Evolutionary conservation across 78 protist species (phyloP).

Genomic region (Planoprotostelium fungivorum): DNA sequence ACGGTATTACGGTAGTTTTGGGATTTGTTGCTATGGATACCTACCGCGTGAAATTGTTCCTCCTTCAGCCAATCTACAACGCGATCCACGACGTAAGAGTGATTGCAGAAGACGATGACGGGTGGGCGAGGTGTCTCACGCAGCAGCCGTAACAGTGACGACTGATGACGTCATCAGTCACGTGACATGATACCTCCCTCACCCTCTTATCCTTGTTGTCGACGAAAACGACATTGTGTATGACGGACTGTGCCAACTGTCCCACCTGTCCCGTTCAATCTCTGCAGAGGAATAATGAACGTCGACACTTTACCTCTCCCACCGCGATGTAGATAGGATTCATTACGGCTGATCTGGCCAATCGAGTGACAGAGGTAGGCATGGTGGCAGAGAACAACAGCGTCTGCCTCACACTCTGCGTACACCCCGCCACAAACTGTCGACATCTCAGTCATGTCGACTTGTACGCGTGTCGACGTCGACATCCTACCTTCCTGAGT

Average conservation of each 20-base stretch:
- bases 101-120: not conserved
- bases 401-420: not conserved
- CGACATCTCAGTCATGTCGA: not conserved
- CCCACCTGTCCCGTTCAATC: too few relatives aligned
- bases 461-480: too few relatives aligned
- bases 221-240: not conserved
- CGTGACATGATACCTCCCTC: not conserved
- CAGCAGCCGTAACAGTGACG: not conserved
- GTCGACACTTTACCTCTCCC: not conserved
- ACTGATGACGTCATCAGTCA: not conserved
- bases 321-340: not conserved
- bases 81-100: not conserved
- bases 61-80: not conserved
- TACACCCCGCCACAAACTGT: not conserved
- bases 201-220: not conserved
- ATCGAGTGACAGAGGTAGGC: not conserved
- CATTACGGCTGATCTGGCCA: not conserved
- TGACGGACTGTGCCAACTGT: not conserved
- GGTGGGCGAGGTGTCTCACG: not conserved
- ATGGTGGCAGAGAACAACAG: not conserved
- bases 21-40: not conserved
- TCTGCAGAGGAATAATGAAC: too few relatives aligned
- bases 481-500: conserved; percentile 46
- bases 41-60: not conserved
- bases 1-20: not conserved